Evolutionary conservation across 2,329 filamentous ascomycete genomes (phyloP), one percentile per base, ranked within the genome.

Genomic region (Rhytidhysteron rufulum): DNA sequence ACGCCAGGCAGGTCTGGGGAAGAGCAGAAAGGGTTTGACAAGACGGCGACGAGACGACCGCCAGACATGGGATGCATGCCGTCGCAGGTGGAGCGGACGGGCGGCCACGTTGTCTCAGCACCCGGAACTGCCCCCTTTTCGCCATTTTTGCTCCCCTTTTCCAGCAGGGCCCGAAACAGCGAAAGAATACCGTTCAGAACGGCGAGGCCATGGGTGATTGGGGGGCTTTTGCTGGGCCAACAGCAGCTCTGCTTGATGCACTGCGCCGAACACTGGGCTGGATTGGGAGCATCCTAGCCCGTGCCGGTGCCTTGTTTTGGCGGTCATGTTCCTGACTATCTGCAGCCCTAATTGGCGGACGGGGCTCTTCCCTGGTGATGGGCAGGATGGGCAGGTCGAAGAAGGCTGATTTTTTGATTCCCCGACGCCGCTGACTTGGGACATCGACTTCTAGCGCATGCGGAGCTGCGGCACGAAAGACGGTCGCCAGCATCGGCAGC

Each of bases 301-400:
- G 34, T 17, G 35, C 13, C 25, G 7, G 22, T 30, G 16, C 24
- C 35, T 16, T 37, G 35, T 37, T 35, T 35, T 21, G 17, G 33
- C 33, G 4, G 31, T 15, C 35, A 30, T 21, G 35, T 37, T 37
- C 35, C 35, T 37, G 35, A 37, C 35, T 37, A 37, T 19, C 35
- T 37, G 24, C 25, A 37, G 24, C 35, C 33, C 33, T 35, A 35
- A 35, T 35, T 35, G 33, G 33, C 21, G 33, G 33, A 35, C 33
- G 8, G 5, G 33, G 33, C 17, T 18, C 10, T 10, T 20, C 11
- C 16, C 4, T 4, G 10, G 16, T 22, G 33, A 21, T 35, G 21
- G 33, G 33, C 6, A 5, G 10, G 6, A 17, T 7, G 10, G 19
- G 11, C 17, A 22, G 16, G 9, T 20, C 20, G 16, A n/a, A n/a